These are phyloP conservation scores for Cladosporium sp. DNA, from an alignment of 2,329 filamentous ascomycete genomes.

Conservation along the genomic window DNA sequence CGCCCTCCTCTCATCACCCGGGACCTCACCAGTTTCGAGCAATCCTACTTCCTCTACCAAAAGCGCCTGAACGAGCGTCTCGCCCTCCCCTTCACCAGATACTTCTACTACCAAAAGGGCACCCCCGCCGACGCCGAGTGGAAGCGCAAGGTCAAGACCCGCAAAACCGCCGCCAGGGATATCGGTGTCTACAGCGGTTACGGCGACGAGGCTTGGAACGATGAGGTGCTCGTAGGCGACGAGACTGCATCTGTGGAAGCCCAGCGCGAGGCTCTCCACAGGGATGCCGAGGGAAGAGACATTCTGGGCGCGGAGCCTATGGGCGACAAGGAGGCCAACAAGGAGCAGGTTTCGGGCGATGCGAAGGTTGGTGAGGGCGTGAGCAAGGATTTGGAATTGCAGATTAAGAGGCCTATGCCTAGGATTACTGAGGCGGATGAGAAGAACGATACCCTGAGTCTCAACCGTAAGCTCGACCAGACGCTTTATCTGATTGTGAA, in stretches of 20 bases:
- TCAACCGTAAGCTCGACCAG: constrained; percentile 73
- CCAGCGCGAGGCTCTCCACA: constrained; percentile 64
- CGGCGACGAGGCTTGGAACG: constrained; percentile 74
- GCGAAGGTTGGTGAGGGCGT: constrained; percentile 23
- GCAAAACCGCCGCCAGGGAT: constrained; percentile 74
- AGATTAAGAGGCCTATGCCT: constrained; percentile 63
- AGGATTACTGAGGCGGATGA: constrained; percentile 74
- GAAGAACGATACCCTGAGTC: constrained; percentile 66
- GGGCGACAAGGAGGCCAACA: constrained; percentile 35
- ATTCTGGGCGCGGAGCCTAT: constrained; percentile 47
- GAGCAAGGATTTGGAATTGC: constrained; percentile 18
- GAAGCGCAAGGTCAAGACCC: constrained; percentile 76
- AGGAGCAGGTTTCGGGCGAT: constrained; percentile 41
- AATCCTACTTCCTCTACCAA: constrained; percentile 94
- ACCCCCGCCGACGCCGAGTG: constrained; percentile 82
- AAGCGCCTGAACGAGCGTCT: constrained; percentile 92
- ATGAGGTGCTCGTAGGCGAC: constrained; percentile 77
- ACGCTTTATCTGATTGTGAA: constrained; percentile 87
- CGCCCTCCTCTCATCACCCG: constrained; percentile 84
- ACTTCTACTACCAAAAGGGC: constrained; percentile 92
- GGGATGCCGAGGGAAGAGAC: constrained; percentile 61
- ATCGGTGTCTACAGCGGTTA: constrained; percentile 79
- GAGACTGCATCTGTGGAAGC: constrained; percentile 58
- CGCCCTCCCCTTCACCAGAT: constrained; percentile 77
- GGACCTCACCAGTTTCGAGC: constrained; percentile 79